phyloP scores from a whole-genome alignment of 352 stramenopile genomes.

The Phytophthora lateralis region DNA sequence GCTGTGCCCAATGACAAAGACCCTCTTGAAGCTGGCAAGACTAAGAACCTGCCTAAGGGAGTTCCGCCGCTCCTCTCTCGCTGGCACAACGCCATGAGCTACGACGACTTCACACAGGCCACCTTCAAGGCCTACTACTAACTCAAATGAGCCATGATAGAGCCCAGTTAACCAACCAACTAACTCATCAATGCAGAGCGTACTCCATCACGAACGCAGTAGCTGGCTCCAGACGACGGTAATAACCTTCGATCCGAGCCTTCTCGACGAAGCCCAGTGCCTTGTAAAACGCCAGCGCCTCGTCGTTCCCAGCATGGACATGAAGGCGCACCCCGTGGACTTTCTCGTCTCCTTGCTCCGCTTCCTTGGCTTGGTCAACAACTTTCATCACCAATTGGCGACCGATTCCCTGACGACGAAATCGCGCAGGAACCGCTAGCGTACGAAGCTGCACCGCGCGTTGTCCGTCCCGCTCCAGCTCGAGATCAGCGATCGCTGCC shows the following conservation, averaged over 20 bases:
- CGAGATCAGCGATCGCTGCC: conserved; percentile 48
- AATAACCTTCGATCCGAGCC: conserved; percentile 62
- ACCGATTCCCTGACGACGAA: conserved; percentile 48
- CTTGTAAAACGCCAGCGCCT: conserved; percentile 67
- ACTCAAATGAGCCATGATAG: not conserved
- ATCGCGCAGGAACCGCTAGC: conserved; percentile 39
- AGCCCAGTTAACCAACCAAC: conserved; percentile 26
- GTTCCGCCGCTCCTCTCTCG: conserved; percentile 86
- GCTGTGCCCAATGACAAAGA: conserved; percentile 49
- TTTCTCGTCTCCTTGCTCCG: conserved; percentile 9
- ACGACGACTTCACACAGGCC: conserved; percentile 91
- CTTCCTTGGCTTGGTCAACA: conserved; percentile 35
- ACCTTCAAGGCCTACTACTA: conserved; percentile 93
- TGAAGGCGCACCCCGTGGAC: conserved; percentile 50
- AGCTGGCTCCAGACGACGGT: conserved; percentile 61
- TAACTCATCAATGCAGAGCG: conserved; percentile 21
- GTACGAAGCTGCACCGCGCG: conserved; percentile 50
- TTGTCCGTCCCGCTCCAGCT: conserved; percentile 34
- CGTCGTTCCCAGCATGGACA: conserved; percentile 65
- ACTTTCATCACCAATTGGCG: conserved; percentile 44
- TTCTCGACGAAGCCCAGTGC: conserved; percentile 53
- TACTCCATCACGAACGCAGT: conserved; percentile 59
- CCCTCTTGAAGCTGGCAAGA: conserved; percentile 54
- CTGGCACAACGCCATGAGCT: conserved; percentile 90
- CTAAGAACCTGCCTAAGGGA: conserved; percentile 76